A percentile compares a stretch with the other conserved stretches of the same genome.
Evolutionary conservation across 352 stramenopile genomes (phyloP).

Genomic region (Phytophthora fragariae): DNA sequence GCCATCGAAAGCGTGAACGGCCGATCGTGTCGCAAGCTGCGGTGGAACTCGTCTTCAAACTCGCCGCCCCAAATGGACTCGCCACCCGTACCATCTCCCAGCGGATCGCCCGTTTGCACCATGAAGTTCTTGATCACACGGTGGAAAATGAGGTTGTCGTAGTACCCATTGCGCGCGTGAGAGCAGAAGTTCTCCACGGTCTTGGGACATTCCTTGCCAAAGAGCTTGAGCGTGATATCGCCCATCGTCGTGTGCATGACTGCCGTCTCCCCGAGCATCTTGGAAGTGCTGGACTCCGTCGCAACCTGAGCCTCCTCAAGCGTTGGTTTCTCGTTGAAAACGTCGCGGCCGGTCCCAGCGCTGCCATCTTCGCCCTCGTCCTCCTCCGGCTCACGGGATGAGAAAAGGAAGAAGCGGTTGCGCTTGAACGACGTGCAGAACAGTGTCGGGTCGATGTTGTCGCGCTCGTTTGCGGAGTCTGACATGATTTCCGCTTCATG

Average conservation of each 20-base stretch:
- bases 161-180: slow-evolving; percentile 97
- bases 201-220: slow-evolving; percentile 93
- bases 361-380: slow-evolving; percentile 70
- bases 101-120: slow-evolving; percentile 96
- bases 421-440: slow-evolving; percentile 92
- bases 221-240: slow-evolving; percentile 98
- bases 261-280: slow-evolving; percentile 76
- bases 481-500: slow-evolving; percentile 69
- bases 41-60: slow-evolving; percentile 99
- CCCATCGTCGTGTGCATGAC: slow-evolving; percentile 98
- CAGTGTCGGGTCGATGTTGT: slow-evolving; percentile 83
- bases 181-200: slow-evolving; percentile 99
- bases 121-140: slow-evolving; percentile 99
- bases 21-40: slow-evolving; percentile 94
- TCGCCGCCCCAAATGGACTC: slow-evolving; percentile 99
- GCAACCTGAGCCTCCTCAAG: slow-evolving; percentile 93
- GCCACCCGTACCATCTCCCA: slow-evolving; percentile 97
- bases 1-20: slow-evolving; percentile 99
- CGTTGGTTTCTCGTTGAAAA: slow-evolving; percentile 99
- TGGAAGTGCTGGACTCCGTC: slow-evolving; percentile 71
- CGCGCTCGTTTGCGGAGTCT: slow-evolving; percentile 46
- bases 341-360: slow-evolving; percentile 82
- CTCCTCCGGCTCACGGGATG: slow-evolving; percentile 91
- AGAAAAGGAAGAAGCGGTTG: slow-evolving; percentile 98
- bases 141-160: slow-evolving; percentile 99